Evolutionary conservation across 306 rosid species (phyloP).

Genomic region (Trifolium subterraneum): DNA sequence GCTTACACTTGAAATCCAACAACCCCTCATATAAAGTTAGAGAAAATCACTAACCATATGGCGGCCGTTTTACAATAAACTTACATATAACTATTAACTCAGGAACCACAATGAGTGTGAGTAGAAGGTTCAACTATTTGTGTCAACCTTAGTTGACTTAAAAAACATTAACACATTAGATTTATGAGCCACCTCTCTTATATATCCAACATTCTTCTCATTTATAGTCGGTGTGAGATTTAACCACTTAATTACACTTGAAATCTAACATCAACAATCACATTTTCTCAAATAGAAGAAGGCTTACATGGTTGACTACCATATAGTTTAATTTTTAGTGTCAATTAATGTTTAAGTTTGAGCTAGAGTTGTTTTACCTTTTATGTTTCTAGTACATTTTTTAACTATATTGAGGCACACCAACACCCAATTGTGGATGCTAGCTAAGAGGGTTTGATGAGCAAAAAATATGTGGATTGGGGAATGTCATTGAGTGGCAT

Average conservation of each 20-base stretch:
- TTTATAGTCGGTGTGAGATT: no score
- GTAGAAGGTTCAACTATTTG: not conserved
- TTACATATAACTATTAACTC: no score
- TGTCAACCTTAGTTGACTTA: not conserved
- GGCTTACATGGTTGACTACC: conserved; percentile 11
- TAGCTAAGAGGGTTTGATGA: conserved; percentile 42
- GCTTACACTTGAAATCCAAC: no score
- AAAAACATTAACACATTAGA: no score
- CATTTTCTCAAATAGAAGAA: conserved; percentile 19
- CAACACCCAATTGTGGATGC: conserved; percentile 34
- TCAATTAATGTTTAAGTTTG: conserved; percentile 12
- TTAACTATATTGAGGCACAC: conserved; percentile 33
- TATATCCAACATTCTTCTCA: no score
- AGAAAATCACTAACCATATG: not conserved
- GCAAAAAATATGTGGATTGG: conserved; percentile 38
- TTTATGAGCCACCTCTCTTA: no score
- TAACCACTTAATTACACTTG: no score
- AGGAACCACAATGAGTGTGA: not conserved
- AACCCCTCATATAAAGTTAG: not conserved
- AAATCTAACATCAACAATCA: not conserved
- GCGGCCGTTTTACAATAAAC: no score
- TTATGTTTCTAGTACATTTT: not conserved
- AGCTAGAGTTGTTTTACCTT: conserved; percentile 17
- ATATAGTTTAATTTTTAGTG: not conserved
- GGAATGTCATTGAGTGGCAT: conserved; percentile 45